Percentiles rank a stretch among this genome's conserved stretches.
Evolutionary conservation across 2,329 filamentous ascomycete genomes (phyloP).

Genomic region (Aspergillus jensenii): DNA sequence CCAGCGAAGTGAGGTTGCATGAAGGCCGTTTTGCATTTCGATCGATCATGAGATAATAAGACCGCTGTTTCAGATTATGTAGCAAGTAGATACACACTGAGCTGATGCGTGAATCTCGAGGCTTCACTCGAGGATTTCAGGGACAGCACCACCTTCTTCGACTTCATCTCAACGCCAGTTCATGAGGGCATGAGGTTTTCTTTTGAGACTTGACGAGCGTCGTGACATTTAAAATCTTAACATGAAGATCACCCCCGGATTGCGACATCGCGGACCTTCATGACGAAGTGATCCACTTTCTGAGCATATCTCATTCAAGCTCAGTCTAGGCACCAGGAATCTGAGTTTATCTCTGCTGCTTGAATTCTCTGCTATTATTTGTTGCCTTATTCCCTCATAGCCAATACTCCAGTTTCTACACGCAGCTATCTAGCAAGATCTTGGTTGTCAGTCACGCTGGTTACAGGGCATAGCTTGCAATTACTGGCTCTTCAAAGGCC

Average conservation of each 20-base stretch:
- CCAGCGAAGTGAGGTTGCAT: neutral
- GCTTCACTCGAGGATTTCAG: neutral
- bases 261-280: constrained; percentile 1
- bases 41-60: neutral
- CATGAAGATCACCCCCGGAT: constrained; percentile 1
- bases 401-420: neutral
- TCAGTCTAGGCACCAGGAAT: neutral
- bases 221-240: neutral
- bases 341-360: neutral
- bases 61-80: neutral
- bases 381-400: neutral
- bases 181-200: neutral
- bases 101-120: neutral
- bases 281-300: constrained; percentile 7
- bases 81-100: neutral
- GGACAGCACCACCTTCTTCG: no score
- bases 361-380: neutral
- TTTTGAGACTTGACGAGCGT: neutral
- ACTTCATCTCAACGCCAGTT: neutral
- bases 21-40: neutral
- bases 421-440: neutral
- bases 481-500: constrained; percentile 39
- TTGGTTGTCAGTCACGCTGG: neutral
- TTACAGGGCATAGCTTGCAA: constrained; percentile 39
- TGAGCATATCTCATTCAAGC: constrained; percentile 7